Base-by-base conservation (phyloP, 352 stramenopile genomes). In the Pythium apleroticum region DNA sequence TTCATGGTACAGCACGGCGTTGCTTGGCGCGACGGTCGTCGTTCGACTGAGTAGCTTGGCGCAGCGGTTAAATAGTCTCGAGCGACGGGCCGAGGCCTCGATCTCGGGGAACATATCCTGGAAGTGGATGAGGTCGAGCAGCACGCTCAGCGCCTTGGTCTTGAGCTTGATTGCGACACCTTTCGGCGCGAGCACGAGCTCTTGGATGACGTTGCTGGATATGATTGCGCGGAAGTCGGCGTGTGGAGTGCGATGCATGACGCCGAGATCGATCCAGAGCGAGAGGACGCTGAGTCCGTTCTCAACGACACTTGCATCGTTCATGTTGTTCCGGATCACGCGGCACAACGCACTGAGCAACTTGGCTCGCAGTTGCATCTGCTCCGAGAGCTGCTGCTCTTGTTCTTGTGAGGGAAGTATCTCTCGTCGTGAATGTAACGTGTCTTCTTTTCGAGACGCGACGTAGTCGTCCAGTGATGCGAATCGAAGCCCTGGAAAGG, bases 11-110 rank as follows among this genome's bases (percentile, higher is more conserved):
- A 56, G 25, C 49, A 28, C 28, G 30, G 15, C 6, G 48, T 27
- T 37, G 48, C 27, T 37, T 10, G 48, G 24, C 1, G 35, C 7
- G 30, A 30, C 28, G 22, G 52, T 48, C 2, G 39, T 45, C 15
- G 53, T 60, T n/a, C 68, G 52, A 7, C 56, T 68, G 48, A 93
- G 62, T 66, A 93, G 81, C 48, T 87, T 83, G 3, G 79, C 79
- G 59, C 81, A 90, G 31, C 82, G 82, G 31, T 92, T 88, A 25
- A 93, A 89, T 12, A 93, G 66, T 30, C 91, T 65, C 17, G 78
- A 65, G 6, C 68, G 68, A 11, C 63, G 62, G 17, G 62, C 56
- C 15, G 59, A 63, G 11, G 58, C 30, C 35, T 73, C 70, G 41
- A 76, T 63, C 20, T 73, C 70, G 2, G 33, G 39, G 20, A 72